Percentiles rank a stretch among this genome's conserved stretches.
phyloP scores from a whole-genome alignment of 495 filamentous ascomycete genomes.

The Physcia stellaris region DNA sequence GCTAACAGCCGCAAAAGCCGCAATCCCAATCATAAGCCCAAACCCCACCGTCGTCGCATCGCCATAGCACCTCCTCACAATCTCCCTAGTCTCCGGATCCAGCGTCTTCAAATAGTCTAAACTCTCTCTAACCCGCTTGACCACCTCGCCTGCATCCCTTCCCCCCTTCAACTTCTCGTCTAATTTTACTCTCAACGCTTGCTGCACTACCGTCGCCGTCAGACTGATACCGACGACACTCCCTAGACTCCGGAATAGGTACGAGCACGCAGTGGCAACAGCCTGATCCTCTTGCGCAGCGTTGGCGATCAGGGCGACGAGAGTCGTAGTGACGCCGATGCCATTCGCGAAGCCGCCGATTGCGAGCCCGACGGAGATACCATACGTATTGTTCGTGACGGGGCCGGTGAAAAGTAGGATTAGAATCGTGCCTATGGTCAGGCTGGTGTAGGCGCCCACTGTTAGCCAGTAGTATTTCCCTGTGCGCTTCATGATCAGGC shows the following conservation, averaged over 20 bases:
- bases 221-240: slow-evolving; percentile 60
- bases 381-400: slow-evolving; percentile 25
- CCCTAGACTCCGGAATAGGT: slow-evolving; percentile 77
- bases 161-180: slow-evolving; percentile 35
- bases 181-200: slow-evolving; percentile 48
- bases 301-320: slow-evolving; percentile 54
- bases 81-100: slow-evolving; percentile 40
- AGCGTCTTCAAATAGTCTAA: slow-evolving; percentile 56
- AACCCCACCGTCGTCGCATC: slow-evolving; percentile 37
- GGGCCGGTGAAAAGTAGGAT: slow-evolving; percentile 50
- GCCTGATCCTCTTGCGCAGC: slow-evolving; percentile 55
- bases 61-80: slow-evolving; percentile 60
- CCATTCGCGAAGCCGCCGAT: slow-evolving; percentile 46
- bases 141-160: slow-evolving; percentile 53
- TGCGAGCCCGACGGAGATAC: slow-evolving; percentile 43
- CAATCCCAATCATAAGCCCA: slow-evolving; percentile 27
- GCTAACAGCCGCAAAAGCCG: slow-evolving; percentile 32
- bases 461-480: slow-evolving; percentile 73
- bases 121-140: slow-evolving; percentile 58
- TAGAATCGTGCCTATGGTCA: slow-evolving; percentile 37
- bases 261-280: slow-evolving; percentile 70
- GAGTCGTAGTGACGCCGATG: slow-evolving; percentile 56
- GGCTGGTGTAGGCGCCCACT: slow-evolving; percentile 35
- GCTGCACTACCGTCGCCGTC: slow-evolving; percentile 60
- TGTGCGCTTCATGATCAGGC: slow-evolving; percentile 58